These are phyloP conservation scores for Pleurotus cornucopiae DNA, from an alignment of 768 basidiomycete genomes.

Conservation along the genomic window DNA sequence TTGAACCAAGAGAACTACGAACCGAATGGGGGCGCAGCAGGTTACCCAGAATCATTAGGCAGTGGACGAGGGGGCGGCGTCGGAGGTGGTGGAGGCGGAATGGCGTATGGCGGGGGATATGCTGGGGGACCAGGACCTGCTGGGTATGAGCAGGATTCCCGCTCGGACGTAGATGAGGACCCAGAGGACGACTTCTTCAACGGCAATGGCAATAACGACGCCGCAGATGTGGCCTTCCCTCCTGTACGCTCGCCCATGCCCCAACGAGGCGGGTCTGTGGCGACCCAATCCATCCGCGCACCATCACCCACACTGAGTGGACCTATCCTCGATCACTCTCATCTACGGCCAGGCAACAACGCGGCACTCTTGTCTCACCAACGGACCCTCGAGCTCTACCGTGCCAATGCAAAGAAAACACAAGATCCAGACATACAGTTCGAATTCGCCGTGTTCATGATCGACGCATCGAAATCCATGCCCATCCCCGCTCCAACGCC, in stretches of 20 bases:
- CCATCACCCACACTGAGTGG: slow-evolving; percentile 64
- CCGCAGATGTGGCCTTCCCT: slow-evolving; percentile 22
- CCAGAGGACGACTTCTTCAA: slow-evolving; percentile 40
- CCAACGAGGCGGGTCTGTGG: slow-evolving; percentile 24
- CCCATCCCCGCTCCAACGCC: slow-evolving; percentile 68
- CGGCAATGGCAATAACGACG: slow-evolving; percentile 22
- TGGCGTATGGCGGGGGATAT: background rate
- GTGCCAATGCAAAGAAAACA: slow-evolving; percentile 96
- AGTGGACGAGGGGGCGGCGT: background rate
- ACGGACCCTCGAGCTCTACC: slow-evolving; percentile 94
- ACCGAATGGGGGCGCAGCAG: background rate
- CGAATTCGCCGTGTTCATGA: slow-evolving; percentile 98
- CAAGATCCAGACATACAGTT: slow-evolving; percentile 97
- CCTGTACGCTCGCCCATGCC: slow-evolving; percentile 18
- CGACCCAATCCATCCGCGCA: slow-evolving; percentile 56
- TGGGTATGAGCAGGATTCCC: slow-evolving; percentile 4
- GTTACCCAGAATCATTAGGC: slow-evolving; percentile 3
- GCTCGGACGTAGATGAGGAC: slow-evolving; percentile 2
- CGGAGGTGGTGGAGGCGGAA: no score
- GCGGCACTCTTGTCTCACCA: slow-evolving; percentile 93
- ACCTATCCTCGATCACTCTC: slow-evolving; percentile 84
- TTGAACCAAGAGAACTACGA: background rate
- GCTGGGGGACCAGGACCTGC: background rate
- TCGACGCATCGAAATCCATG: slow-evolving; percentile 91
- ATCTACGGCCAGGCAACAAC: slow-evolving; percentile 88